These are phyloP conservation scores for Pseudoturritis turrita DNA, from an alignment of 345 rosid genomes.

Conservation along the genomic window DNA sequence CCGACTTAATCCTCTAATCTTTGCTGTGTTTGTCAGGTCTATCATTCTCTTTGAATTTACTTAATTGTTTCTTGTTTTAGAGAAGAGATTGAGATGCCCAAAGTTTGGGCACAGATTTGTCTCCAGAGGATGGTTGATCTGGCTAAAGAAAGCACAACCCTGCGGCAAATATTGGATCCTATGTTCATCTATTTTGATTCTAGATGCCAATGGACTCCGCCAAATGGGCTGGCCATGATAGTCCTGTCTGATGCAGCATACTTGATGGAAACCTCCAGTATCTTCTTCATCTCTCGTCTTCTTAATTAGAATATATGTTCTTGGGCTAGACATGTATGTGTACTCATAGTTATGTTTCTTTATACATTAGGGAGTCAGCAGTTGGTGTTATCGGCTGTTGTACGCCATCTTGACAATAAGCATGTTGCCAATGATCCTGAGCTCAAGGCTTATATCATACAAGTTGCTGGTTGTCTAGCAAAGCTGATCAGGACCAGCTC, in stretches of 20 bases:
- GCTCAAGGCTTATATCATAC: conserved; percentile 62
- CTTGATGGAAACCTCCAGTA: conserved; percentile 68
- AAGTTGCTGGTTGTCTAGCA: conserved; percentile 73
- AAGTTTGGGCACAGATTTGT: conserved; percentile 92
- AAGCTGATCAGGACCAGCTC: conserved; percentile 66
- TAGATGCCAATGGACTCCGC: conserved; percentile 70
- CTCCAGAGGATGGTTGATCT: conserved; percentile 87
- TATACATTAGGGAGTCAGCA: conserved; percentile 64
- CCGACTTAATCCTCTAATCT: neutral
- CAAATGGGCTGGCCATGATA: conserved; percentile 61
- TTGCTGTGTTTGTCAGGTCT: neutral
- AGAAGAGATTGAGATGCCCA: conserved; percentile 85
- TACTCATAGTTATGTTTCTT: conserved; percentile 16
- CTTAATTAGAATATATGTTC: neutral
- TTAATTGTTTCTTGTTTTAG: conserved; percentile 35
- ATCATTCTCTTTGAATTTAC: neutral
- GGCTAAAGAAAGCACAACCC: conserved; percentile 80
- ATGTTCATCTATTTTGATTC: conserved; percentile 74
- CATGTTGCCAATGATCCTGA: conserved; percentile 73
- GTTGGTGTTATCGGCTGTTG: conserved; percentile 62
- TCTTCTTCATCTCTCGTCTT: neutral
- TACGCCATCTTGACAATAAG: conserved; percentile 91
- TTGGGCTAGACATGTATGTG: neutral
- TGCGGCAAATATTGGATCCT: conserved; percentile 79
- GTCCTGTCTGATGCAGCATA: conserved; percentile 76